Base-by-base conservation (phyloP, 2,329 filamentous ascomycete species). In the Alternaria dauci region DNA sequence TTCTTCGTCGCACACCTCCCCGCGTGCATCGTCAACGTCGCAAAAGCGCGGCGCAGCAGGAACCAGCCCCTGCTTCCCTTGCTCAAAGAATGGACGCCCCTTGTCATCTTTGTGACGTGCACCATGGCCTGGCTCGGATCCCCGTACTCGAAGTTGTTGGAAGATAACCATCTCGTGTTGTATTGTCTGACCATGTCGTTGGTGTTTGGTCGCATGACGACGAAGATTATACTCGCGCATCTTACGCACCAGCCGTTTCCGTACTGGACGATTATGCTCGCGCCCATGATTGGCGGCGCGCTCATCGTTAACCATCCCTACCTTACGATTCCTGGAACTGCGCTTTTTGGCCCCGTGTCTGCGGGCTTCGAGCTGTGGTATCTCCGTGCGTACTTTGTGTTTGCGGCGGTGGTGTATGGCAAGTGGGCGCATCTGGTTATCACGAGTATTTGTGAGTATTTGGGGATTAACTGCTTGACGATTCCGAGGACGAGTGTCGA, bases 191-290 rank as follows among this genome's bases (percentile, higher is more conserved):
- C 92, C 61, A 91, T 98, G 85, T 91, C 92, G n/a, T 94, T 98
- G 72, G 95, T 97, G 60, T 98, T 99, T 78, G 95, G 95, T 36
- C 91, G 95, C 69, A 93, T 99, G 90, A 98, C 95, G 0, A 99
- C 95, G 39, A 99, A 98, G 84, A 98, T 98, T 80, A 99, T 99
- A 75, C 88, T 99, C 18, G 94, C 95, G 3, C 95, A 99, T 79
- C 84, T 99, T 52, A 95, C 95, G 2, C 88, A 88, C 65, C 95
- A 98, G 78, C 92, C 94, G 4, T 99, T 98, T 81, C 95, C 95
- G 1, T 96, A 92, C 85, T 98, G 94, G 93, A 98, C 95, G 11
- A 86, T 95, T 50, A 91, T 98, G 86, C 85, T 98, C 38, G 88
- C 87, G 34, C 95, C 95, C 8, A 88, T 99, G 39, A 86, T 97